Base-by-base conservation (phyloP, 768 basidiomycete species). In the Fibroporia radiculosa region DNA sequence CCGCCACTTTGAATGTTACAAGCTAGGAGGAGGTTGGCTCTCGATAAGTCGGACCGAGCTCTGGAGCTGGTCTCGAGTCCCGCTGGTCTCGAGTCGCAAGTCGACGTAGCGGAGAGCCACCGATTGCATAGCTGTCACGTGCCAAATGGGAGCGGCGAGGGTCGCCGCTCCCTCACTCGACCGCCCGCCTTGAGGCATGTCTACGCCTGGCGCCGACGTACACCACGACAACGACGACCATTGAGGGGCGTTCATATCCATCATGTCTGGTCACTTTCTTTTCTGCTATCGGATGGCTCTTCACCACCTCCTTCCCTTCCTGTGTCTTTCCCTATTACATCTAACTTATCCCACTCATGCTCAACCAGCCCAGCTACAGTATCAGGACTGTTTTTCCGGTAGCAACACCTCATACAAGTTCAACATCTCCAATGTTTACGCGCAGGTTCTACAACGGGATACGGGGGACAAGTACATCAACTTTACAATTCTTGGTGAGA, bases 401-500 rank as follows among this genome's bases (percentile, higher is more conserved):
- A 42, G 45, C 20, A 72, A 73, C 62, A 52, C 57, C 25, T 61
- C 71, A 34, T 72, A 72, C 61, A 84, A 81, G 59, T 70, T 89
- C 63, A 68, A 75, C 25, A 71, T 90, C 45, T 71, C 77, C 48
- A 73, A 74, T 25, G 78, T 91, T 34, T 91, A 85, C 57, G 83
- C 75, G 18, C 88, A 91, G 61, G 70, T 84, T 45, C 63, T 77
- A 19, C 63, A 66, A 10, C n/a, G 16, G 19, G 63, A 66, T 10
- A 13, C 28, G 2, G 58, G 66, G 28, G 71, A 68, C 2, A 63
- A 57, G 7, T 73, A 71, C 52, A 63, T 93, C 49, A 84, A 86
- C 58, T 69, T 93, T 55, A 84, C 82, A 1, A 67, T 92, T 28
- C 56, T 93, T 27, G 92, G 90, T 0, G 58, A 62, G 23, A 78